phyloP scores from a whole-genome alignment of 2,329 filamentous ascomycete genomes.

The Macroventuria anomochaeta region DNA sequence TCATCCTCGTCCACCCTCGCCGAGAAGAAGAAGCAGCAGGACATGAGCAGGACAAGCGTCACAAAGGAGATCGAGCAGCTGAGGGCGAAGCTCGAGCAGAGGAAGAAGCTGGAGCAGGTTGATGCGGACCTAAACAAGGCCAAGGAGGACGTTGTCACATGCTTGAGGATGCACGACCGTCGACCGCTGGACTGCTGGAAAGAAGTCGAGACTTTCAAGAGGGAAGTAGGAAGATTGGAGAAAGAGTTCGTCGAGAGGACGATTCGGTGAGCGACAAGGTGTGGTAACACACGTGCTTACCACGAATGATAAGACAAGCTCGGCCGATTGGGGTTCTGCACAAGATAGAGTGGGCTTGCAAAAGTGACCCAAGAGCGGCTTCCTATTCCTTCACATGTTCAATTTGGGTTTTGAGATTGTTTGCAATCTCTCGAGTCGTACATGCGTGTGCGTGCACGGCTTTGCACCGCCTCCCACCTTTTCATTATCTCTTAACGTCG shows the following conservation, averaged over 20 bases:
- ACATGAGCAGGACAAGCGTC: conserved; percentile 60
- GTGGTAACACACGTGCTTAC: background rate
- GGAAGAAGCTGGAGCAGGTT: conserved; percentile 67
- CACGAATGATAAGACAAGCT: background rate
- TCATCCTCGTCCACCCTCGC: conserved; percentile 45
- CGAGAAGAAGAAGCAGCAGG: conserved; percentile 53
- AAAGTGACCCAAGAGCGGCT: conserved; percentile 9
- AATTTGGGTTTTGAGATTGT: background rate
- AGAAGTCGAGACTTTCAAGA: conserved; percentile 90
- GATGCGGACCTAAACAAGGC: conserved; percentile 77
- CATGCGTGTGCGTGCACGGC: too few relatives aligned
- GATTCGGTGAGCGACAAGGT: conserved; percentile 52
- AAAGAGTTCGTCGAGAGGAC: conserved; percentile 86
- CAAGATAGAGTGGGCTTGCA: conserved; percentile 15
- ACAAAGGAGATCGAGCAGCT: conserved; percentile 64
- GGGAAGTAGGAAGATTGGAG: conserved; percentile 85
- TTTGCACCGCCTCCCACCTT: too few relatives aligned
- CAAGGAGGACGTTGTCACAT: conserved; percentile 77
- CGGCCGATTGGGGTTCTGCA: conserved; percentile 1
- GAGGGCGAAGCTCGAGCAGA: conserved; percentile 55
- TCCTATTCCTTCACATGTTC: background rate
- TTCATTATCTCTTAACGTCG: too few relatives aligned
- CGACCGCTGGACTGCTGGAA: conserved; percentile 92
- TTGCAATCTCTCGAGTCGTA: background rate
- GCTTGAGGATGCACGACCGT: conserved; percentile 82